These are phyloP conservation scores for Diutina pseudorugosa DNA, from an alignment of 1,139 yeast genomes.

Conservation along the genomic window DNA sequence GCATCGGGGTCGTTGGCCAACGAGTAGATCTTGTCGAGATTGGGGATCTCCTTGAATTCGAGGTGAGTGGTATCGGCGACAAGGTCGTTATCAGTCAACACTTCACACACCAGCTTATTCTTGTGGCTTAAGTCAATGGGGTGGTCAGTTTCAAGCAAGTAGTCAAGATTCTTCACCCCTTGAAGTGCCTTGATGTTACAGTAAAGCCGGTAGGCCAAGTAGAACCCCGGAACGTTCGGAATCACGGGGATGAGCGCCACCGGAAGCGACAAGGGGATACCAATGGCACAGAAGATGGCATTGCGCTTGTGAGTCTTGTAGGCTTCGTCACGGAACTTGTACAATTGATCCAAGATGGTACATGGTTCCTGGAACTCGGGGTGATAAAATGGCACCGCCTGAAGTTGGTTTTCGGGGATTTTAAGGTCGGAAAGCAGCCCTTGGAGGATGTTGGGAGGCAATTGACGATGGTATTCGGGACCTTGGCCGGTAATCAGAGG, in stretches of 20 bases:
- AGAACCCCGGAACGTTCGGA: constrained; percentile 94
- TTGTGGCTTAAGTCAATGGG: neutral
- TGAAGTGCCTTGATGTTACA: constrained; percentile 71
- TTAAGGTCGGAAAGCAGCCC: constrained; percentile 18
- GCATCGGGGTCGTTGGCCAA: neutral
- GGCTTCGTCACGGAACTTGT: constrained; percentile 16
- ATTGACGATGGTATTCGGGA: neutral
- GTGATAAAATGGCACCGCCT: constrained; percentile 32
- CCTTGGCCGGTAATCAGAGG: neutral
- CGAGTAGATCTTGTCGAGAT: constrained; percentile 6
- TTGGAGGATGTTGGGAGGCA: constrained; percentile 15
- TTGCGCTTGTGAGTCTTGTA: constrained; percentile 21
- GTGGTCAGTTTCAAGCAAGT: constrained; percentile 23
- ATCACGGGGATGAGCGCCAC: constrained; percentile 72
- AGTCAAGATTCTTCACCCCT: constrained; percentile 61
- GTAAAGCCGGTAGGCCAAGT: constrained; percentile 68
- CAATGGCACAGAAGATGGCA: constrained; percentile 37
- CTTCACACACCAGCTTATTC: constrained; percentile 1
- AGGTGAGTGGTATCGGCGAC: constrained; percentile 7
- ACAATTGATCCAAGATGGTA: constrained; percentile 22
- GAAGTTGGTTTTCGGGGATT: constrained; percentile 21
- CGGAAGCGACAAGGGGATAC: constrained; percentile 73
- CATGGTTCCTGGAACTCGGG: constrained; percentile 24
- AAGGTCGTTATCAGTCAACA: neutral
- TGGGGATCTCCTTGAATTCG: constrained; percentile 6